Evolutionary conservation across 495 filamentous ascomycete species (phyloP).

Genomic region (Penicillium paxilli): DNA sequence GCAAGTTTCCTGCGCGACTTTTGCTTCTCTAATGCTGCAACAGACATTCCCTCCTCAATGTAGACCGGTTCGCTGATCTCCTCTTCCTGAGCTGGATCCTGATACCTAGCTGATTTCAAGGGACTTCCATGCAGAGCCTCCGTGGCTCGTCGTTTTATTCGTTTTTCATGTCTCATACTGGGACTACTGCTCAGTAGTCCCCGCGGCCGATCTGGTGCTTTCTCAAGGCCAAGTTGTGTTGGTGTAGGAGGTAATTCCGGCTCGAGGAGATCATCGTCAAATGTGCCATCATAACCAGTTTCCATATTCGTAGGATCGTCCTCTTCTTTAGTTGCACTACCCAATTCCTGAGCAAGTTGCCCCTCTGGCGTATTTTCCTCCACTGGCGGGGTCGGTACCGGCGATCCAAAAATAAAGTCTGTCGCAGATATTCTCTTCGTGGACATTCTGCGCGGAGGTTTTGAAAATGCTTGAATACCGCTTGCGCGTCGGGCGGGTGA

Average conservation of each 20-base stretch:
- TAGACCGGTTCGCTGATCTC: constrained; percentile 3
- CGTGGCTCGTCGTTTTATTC: constrained; percentile 26
- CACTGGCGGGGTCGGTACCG: constrained; percentile 33
- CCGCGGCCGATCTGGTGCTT: constrained; percentile 35
- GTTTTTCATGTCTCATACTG: constrained; percentile 32
- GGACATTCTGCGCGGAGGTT: constrained; percentile 41
- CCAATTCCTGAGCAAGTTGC: constrained; percentile 42
- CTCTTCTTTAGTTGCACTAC: constrained; percentile 30
- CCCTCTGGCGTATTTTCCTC: constrained; percentile 33
- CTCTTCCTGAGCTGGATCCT: constrained; percentile 13
- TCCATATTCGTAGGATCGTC: constrained; percentile 5
- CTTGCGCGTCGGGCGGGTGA: constrained; percentile 37
- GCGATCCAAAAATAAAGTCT: constrained; percentile 44
- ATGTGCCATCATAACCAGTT: constrained; percentile 22
- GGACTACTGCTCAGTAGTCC: constrained; percentile 46
- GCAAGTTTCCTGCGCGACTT: constrained; percentile 29
- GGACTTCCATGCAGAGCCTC: constrained; percentile 29
- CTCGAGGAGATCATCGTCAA: constrained; percentile 50
- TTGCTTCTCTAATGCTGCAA: constrained; percentile 31
- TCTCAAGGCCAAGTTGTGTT: constrained; percentile 56
- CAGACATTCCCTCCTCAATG: constrained; percentile 15
- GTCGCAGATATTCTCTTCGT: constrained; percentile 38
- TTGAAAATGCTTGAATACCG: constrained; percentile 40
- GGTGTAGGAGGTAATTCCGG: constrained; percentile 73
- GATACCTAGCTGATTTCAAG: constrained; percentile 29